Evolutionary conservation across 2,329 filamentous ascomycete genomes (phyloP).

Genomic region (Aspergillus clavatus): DNA sequence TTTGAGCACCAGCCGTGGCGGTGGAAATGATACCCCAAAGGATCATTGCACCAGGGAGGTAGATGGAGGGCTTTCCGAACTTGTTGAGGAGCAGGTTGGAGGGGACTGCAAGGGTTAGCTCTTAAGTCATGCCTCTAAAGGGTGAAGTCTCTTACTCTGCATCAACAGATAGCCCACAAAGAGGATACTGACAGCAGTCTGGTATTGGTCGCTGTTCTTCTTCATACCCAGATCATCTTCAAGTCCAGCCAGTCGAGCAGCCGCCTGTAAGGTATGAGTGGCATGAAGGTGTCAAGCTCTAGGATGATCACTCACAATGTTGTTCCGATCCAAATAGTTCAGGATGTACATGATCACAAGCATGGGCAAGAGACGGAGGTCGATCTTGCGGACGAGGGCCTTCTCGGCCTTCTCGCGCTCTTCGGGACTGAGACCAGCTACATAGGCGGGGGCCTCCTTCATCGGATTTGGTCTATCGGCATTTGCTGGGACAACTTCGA

Average conservation of each 20-base stretch:
- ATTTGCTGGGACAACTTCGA: slow-evolving; percentile 23
- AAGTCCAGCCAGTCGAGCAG: slow-evolving; percentile 45
- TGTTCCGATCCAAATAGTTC: slow-evolving; percentile 64
- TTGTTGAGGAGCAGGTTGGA: slow-evolving; percentile 50
- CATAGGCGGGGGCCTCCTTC: slow-evolving; percentile 29
- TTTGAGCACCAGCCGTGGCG: slow-evolving; percentile 34
- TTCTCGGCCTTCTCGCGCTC: slow-evolving; percentile 53
- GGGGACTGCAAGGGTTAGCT: slow-evolving; percentile 31
- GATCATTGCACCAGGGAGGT: slow-evolving; percentile 52
- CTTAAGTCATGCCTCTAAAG: background rate
- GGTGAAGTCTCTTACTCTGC: slow-evolving; percentile 43
- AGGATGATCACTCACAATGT: slow-evolving; percentile 44
- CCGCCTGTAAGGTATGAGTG: slow-evolving; percentile 14
- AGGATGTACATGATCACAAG: slow-evolving; percentile 71
- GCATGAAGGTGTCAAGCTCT: background rate
- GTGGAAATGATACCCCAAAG: slow-evolving; percentile 60
- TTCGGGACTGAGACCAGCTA: slow-evolving; percentile 45
- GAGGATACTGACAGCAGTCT: slow-evolving; percentile 43
- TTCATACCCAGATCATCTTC: slow-evolving; percentile 44
- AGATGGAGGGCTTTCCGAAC: slow-evolving; percentile 47
- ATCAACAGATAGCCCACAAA: slow-evolving; percentile 61
- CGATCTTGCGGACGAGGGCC: slow-evolving; percentile 64
- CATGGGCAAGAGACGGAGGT: slow-evolving; percentile 62
- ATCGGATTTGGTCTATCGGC: slow-evolving; percentile 21
- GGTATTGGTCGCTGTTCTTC: slow-evolving; percentile 34